Conservation (phyloP, 1,139 yeast genomes). For the Dujonia santamariae region DNA sequence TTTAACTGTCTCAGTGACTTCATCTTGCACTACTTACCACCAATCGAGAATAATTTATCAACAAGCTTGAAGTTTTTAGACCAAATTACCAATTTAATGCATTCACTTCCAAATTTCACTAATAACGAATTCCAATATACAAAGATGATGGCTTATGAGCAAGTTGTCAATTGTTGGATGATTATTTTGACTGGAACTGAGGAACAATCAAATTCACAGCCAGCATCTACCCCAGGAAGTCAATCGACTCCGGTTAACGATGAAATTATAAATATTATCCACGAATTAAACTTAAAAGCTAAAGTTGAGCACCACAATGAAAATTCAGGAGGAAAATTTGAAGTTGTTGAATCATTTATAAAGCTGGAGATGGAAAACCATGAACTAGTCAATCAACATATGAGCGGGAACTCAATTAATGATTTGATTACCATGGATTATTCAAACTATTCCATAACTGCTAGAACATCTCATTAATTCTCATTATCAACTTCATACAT, state of each 20-base stretch:
- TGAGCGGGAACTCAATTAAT: conserved; percentile 21
- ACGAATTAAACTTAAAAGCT: conserved; percentile 34
- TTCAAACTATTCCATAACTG: conserved; percentile 39
- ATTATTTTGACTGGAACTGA: conserved; percentile 50
- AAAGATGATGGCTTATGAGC: conserved; percentile 72
- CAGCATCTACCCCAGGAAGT: conserved; percentile 29
- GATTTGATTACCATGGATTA: conserved; percentile 47
- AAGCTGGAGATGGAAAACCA: conserved; percentile 32
- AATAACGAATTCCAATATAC: conserved; percentile 73
- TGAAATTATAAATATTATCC: conserved; percentile 22
- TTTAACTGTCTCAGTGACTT: conserved; percentile 77
- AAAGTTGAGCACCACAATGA: conserved; percentile 61
- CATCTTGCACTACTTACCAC: conserved; percentile 76
- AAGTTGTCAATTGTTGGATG: conserved; percentile 74
- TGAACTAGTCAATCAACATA: conserved; percentile 22
- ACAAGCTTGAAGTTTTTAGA: conserved; percentile 68
- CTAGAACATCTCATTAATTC: conserved; percentile 16
- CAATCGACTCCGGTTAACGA: neutral
- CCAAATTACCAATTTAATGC: conserved; percentile 60
- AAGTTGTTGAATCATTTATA: conserved; percentile 45
- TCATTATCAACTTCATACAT: neutral
- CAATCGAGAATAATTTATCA: conserved; percentile 56
- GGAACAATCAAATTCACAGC: conserved; percentile 28
- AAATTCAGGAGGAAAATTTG: conserved; percentile 49
- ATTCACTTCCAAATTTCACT: conserved; percentile 69